Evolutionary conservation across 192 early-diverging fungal genomes (phyloP).

Genomic region (Umbelopsis sp.): DNA sequence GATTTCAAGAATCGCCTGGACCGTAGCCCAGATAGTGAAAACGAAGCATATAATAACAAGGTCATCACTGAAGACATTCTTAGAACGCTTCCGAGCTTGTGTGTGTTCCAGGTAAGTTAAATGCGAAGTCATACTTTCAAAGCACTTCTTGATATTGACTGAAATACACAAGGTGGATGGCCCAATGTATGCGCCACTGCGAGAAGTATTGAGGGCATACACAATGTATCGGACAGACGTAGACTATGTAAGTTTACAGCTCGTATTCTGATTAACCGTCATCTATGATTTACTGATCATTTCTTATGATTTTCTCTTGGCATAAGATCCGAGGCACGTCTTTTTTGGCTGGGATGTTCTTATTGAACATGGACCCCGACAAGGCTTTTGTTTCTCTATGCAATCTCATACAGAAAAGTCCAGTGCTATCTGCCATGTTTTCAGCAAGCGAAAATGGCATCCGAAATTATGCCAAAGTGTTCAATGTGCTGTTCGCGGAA

Average conservation of each 20-base stretch:
- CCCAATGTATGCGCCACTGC: conserved; percentile 36
- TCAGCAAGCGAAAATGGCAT: conserved; percentile 36
- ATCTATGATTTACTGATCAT: neutral
- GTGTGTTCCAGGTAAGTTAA: conserved; percentile 41
- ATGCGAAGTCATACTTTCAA: neutral
- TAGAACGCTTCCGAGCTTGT: conserved; percentile 38
- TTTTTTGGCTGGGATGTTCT: conserved; percentile 44
- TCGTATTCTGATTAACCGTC: too few species aligned
- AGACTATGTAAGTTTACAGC: conserved; percentile 32
- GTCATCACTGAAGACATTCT: conserved; percentile 41
- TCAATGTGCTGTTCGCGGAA: conserved; percentile 46
- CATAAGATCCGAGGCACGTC: conserved; percentile 38
- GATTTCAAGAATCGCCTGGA: neutral
- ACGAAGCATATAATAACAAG: conserved; percentile 25
- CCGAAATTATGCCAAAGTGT: conserved; percentile 41
- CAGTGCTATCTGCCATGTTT: conserved; percentile 38
- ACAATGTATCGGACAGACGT: conserved; percentile 35
- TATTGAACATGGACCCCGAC: conserved; percentile 42
- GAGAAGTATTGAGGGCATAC: conserved; percentile 44
- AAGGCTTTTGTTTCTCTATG: conserved; percentile 34
- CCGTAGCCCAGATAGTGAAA: neutral
- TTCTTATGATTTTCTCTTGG: neutral
- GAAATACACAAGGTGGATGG: conserved; percentile 38
- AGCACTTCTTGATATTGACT: neutral
- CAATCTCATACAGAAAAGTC: conserved; percentile 38